phyloP scores from a whole-genome alignment of 495 filamentous ascomycete species.

The Thozetella sp. region DNA sequence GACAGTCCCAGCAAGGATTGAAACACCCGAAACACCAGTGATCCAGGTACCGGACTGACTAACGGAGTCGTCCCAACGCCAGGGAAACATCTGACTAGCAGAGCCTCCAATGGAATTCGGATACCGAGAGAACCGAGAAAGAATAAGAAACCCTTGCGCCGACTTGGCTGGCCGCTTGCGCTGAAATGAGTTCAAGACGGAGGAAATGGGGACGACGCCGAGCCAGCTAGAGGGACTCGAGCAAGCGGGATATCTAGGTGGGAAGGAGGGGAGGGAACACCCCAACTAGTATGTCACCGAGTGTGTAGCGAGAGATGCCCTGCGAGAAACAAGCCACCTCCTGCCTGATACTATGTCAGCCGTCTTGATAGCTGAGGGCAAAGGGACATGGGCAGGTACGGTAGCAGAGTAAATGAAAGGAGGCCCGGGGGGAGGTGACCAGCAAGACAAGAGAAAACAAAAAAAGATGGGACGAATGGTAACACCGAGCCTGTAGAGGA shows the following conservation, averaged over 20 bases:
- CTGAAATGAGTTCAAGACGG: background rate
- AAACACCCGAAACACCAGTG: slow-evolving; percentile 28
- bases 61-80: background rate
- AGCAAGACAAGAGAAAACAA: slow-evolving; percentile 13
- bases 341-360: slow-evolving; percentile 6
- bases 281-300: background rate
- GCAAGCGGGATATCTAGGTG: background rate
- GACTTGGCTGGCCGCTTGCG: background rate
- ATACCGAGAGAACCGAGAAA: slow-evolving; percentile 1
- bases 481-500: slow-evolving; percentile 13
- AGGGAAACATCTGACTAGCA: slow-evolving; percentile 14
- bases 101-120: background rate
- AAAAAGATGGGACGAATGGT: slow-evolving; percentile 17
- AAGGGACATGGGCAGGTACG: background rate
- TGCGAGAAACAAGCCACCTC: slow-evolving; percentile 3
- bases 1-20: slow-evolving; percentile 22
- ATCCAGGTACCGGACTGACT: slow-evolving; percentile 15
- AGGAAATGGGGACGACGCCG: background rate
- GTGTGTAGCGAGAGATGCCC: background rate
- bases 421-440: slow-evolving; percentile 16
- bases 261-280: background rate
- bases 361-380: background rate
- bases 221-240: too few species aligned
- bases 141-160: slow-evolving; percentile 5
- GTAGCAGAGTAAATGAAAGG: slow-evolving; percentile 12